Conservation (phyloP, 73 alveolate genomes). For the Paramecium caudatum region DNA sequence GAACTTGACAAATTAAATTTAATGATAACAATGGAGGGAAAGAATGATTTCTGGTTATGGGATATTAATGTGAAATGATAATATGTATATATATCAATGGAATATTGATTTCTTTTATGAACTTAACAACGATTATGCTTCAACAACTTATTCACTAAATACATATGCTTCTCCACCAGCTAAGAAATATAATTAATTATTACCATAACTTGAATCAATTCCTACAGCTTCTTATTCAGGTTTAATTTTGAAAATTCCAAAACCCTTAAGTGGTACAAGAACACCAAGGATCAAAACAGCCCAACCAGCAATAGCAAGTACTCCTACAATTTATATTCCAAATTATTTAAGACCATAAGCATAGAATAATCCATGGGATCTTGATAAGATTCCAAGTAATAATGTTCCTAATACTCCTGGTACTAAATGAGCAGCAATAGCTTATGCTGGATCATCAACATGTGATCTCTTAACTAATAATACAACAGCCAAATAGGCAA, state of each 20-base stretch:
- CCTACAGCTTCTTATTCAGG: slow-evolving; percentile 8
- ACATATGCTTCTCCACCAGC: slow-evolving; percentile 71
- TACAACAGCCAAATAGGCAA: not conserved
- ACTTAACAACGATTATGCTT: not conserved
- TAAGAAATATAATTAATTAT: not conserved
- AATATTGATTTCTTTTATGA: slow-evolving; percentile 33
- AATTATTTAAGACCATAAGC: slow-evolving; percentile 27
- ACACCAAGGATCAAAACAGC: not conserved
- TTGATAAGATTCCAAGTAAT: not conserved
- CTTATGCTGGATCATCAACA: slow-evolving; percentile 71
- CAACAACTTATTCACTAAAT: slow-evolving; percentile 11
- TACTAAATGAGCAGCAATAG: slow-evolving; percentile 39
- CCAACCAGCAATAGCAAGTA: slow-evolving; percentile 61
- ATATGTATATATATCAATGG: slow-evolving; percentile 23
- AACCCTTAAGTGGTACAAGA: slow-evolving; percentile 31
- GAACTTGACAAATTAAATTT: not conserved
- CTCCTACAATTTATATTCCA: slow-evolving; percentile 50
- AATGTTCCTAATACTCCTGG: slow-evolving; percentile 40
- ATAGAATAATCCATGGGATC: slow-evolving; percentile 50
- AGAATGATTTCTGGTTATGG: slow-evolving; percentile 9
- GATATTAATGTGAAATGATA: not conserved
- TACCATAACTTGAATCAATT: slow-evolving; percentile 45
- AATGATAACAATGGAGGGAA: not conserved
- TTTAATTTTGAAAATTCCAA: slow-evolving; percentile 46
- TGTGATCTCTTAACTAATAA: not conserved